Base-by-base conservation (phyloP, 108 stramenopile species). In the Cylindrotheca fusiformis region DNA sequence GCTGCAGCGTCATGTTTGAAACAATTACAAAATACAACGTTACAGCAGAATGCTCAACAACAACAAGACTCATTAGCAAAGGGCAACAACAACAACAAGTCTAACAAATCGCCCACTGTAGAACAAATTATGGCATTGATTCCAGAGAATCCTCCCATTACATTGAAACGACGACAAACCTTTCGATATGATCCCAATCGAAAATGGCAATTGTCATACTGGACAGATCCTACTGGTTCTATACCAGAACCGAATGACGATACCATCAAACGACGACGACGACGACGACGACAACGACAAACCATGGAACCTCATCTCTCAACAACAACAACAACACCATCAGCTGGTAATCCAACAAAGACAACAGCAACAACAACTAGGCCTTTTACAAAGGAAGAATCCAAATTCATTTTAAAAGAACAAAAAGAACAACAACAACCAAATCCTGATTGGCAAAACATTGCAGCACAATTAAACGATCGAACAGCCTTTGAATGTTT, bases 201-300 rank as follows among this genome's bases (percentile, higher is more conserved):
- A 17, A 81, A 69, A 68, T 82, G 76, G 85, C 72, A 33, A 8
- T 55, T 74, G 52, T 55, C 53, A 1, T 86, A 78, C 52, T 86
- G 82, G 67, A 27, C 77, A 2, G 85, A 86, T 52, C 60, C 71
- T 48, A 58, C 64, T 31, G 81, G 85, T 47, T 75, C 66, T 12
- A 69, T 29, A 28, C 81, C 85, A 4, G 4, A 41, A 23, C 54
- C 63, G 2, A 66, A 72, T 56, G 51, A 41, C 4, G 76, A 67
- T 63, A 48, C 32, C 12, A 19, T 29, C 1, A 32, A 28, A n/a
- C 60, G 75, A 55, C 41, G 48, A 41, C 32, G 17, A 52, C 47
- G 45, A 48, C 27, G 53, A 61, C 21, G 51, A 47, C n/a, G 47
- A 50, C 36, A 41, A 6, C 36, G 36, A 14, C 6, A 6, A 41